Percentiles rank a stretch among this genome's conserved stretches.
These are phyloP conservation scores for Penicillium sp. DNA, from an alignment of 2,329 filamentous ascomycete genomes.

Conservation along the genomic window DNA sequence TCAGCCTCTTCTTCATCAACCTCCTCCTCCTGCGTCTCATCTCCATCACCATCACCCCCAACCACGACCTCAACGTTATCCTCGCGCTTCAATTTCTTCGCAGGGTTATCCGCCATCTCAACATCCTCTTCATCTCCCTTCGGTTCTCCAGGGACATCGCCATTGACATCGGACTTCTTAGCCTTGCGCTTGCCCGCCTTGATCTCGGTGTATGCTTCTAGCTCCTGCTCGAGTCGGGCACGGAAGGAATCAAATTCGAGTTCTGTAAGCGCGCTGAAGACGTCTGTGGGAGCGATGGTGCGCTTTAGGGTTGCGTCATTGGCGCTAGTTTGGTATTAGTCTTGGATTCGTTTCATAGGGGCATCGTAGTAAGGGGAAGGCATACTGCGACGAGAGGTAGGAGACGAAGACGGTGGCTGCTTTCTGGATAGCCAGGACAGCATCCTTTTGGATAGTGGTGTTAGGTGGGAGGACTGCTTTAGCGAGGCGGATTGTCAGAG, in stretches of 20 bases:
- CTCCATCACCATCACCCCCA: slow-evolving; percentile 9
- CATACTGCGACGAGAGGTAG: slow-evolving; percentile 58
- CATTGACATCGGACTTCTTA: slow-evolving; percentile 44
- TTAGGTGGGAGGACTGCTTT: slow-evolving; percentile 62
- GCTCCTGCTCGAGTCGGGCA: slow-evolving; percentile 55
- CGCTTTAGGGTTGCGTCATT: slow-evolving; percentile 60
- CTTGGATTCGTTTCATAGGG: background rate
- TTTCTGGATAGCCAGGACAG: slow-evolving; percentile 59
- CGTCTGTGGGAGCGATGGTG: slow-evolving; percentile 58
- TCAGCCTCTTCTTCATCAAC: slow-evolving; percentile 23
- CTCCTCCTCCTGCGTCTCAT: slow-evolving; percentile 27
- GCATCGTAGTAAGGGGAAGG: background rate
- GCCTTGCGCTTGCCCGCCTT: slow-evolving; percentile 44
- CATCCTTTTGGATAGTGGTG: slow-evolving; percentile 63
- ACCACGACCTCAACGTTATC: slow-evolving; percentile 2
- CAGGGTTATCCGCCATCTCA: slow-evolving; percentile 21
- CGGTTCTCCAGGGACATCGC: slow-evolving; percentile 23
- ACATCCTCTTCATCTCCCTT: slow-evolving; percentile 19
- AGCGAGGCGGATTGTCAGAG: slow-evolving; percentile 57
- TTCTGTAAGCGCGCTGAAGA: slow-evolving; percentile 57
- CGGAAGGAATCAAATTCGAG: slow-evolving; percentile 59
- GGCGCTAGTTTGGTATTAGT: slow-evolving; percentile 41
- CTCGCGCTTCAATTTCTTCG: slow-evolving; percentile 22
- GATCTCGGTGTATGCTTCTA: slow-evolving; percentile 47
- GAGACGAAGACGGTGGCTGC: slow-evolving; percentile 64